Conservation (phyloP, 2,329 filamentous ascomycete genomes). For the Albifimbria verrucaria region DNA sequence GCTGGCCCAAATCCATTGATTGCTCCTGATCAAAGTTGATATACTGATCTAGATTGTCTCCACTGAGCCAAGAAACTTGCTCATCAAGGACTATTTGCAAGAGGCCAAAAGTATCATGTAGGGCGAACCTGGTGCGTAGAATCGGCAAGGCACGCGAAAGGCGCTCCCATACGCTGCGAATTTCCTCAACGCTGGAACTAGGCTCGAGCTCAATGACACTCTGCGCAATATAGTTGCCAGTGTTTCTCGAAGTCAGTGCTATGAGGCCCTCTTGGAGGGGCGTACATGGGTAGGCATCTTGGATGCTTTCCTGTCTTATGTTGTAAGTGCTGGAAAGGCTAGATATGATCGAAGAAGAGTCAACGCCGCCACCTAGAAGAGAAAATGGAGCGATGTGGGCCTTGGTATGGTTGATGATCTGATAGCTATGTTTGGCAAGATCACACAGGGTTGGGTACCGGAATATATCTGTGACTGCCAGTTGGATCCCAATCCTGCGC, state of each 20-base stretch:
- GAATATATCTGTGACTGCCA: conserved; percentile 9
- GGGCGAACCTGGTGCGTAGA: conserved; percentile 13
- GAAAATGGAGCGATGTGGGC: neutral
- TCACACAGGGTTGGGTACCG: neutral
- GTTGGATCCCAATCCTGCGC: neutral
- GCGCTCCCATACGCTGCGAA: conserved; percentile 11
- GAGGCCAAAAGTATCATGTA: conserved; percentile 2
- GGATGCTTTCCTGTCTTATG: neutral
- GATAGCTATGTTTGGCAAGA: neutral
- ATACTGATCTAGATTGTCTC: neutral
- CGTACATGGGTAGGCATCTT: conserved; percentile 12
- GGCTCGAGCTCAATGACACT: conserved; percentile 1
- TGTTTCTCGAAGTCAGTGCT: conserved; percentile 8
- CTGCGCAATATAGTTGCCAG: conserved; percentile 7
- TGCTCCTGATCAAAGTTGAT: neutral
- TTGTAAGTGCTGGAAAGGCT: neutral
- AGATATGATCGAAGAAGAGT: neutral
- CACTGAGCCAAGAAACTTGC: conserved; percentile 2
- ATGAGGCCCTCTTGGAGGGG: conserved; percentile 13
- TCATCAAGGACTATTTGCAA: conserved; percentile 9
- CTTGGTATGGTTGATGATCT: too few relatives aligned
- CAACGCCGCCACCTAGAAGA: neutral
- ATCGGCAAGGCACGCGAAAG: neutral
- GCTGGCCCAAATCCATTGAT: conserved; percentile 3
- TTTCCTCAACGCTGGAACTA: neutral